Evolutionary conservation across 441 rosid species (phyloP), one percentile per base, ranked within the genome.

Genomic region (Brassica hybrid): DNA sequence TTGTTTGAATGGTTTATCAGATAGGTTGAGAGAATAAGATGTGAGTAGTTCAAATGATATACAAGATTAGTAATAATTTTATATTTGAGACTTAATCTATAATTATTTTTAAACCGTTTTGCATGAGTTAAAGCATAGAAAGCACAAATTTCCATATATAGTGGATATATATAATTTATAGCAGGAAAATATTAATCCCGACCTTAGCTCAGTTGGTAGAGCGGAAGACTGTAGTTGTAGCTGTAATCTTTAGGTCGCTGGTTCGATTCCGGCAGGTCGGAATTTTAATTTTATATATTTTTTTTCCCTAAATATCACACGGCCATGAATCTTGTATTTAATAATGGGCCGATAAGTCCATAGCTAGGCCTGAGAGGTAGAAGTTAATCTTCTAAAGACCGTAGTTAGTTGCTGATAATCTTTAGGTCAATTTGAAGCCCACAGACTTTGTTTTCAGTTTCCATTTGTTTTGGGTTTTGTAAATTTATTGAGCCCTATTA

Each of bases 151-250:
- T 14, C 3, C 1, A n/a, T 48, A 3, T 41, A 41, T 32, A 13
- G 1, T 13, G n/a, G n/a, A 45, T 45, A 45, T 45, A 45, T 45
- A 45, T 1, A n/a, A 48, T n/a, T 6, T 5, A n/a, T n/a, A n/a
- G n/a, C n/a, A n/a, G 1, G 5, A 2, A 27, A 27, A 27, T 27
- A 5, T 3, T 4, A 27, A 27, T 27, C 2, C 57, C 59, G 59
- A 16, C 59, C 59, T 54, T 54, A 86, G 94, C 96, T 91, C 98
- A 91, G 96, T 89, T 93, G 94, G 93, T 68, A 93, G 96, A 89
- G 94, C 98, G 94, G 96, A 93, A 92, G 97, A 89, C 93, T 88
- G 96, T 89, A 91, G 91, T 88, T 9, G 67, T 59, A 1, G 58
- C 75, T 71, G 75, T 59, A 1, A 76, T 80, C 78, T 68, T 80